A percentile compares a stretch with the other conserved stretches of the same genome.
Conservation (phyloP, 352 stramenopile genomes). For the Pythium folliculosum region DNA sequence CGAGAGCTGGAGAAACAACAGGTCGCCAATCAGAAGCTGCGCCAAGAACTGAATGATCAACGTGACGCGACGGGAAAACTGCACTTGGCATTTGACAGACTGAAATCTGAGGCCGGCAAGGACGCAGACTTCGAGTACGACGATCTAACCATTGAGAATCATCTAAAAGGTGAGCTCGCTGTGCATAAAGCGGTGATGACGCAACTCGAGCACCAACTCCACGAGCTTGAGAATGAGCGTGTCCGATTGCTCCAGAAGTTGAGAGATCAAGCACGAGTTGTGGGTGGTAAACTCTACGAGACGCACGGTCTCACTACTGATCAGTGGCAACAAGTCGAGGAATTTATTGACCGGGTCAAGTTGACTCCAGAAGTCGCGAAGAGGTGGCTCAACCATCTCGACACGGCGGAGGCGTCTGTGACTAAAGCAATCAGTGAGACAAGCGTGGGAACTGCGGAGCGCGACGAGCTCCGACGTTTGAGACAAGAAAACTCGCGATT, state of each 20-base stretch:
- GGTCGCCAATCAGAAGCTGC: slow-evolving; percentile 56
- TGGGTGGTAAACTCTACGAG: slow-evolving; percentile 56
- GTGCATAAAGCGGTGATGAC: slow-evolving; percentile 55
- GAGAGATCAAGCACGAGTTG: slow-evolving; percentile 50
- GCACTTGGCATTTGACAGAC: slow-evolving; percentile 54
- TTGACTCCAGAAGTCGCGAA: slow-evolving; percentile 57
- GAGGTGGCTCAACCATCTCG: slow-evolving; percentile 33
- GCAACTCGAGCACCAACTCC: slow-evolving; percentile 65
- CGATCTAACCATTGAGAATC: slow-evolving; percentile 51
- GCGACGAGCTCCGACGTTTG: slow-evolving; percentile 38
- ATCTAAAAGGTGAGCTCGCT: slow-evolving; percentile 58
- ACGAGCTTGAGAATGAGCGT: slow-evolving; percentile 65
- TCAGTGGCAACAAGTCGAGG: slow-evolving; percentile 56
- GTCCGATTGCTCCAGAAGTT: slow-evolving; percentile 59
- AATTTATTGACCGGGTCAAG: slow-evolving; percentile 72
- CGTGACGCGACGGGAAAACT: slow-evolving; percentile 60
- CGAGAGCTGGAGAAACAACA: slow-evolving; percentile 64
- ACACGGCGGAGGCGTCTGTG: background rate
- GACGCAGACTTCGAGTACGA: slow-evolving; percentile 56
- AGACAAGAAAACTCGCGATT: slow-evolving; percentile 38
- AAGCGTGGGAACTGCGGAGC: slow-evolving; percentile 23
- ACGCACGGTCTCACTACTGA: slow-evolving; percentile 56
- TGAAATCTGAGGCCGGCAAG: slow-evolving; percentile 60
- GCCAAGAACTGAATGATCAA: slow-evolving; percentile 59
- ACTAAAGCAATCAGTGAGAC: slow-evolving; percentile 20